Percentiles rank a stretch among this genome's conserved stretches.
phyloP scores from a whole-genome alignment of 352 stramenopile genomes.

The Phytophthora nicotianae region DNA sequence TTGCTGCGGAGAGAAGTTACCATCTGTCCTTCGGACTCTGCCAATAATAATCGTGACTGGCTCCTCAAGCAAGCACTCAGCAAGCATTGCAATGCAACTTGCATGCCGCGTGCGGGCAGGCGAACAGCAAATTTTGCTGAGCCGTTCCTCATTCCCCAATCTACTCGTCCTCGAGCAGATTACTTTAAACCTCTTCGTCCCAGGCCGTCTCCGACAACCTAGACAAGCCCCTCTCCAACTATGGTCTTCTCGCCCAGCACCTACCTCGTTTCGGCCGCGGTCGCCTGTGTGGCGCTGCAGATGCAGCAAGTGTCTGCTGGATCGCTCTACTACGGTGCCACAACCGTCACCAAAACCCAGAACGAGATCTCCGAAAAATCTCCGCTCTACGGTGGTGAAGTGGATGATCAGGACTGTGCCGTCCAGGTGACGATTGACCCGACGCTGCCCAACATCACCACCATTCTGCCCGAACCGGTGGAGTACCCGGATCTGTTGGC shows the following conservation, averaged over 20 bases:
- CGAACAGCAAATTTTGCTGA: conserved; percentile 16
- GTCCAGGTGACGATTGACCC: conserved; percentile 27
- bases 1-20: conserved; percentile 6
- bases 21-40: conserved; percentile 11
- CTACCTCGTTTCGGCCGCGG: conserved; percentile 25
- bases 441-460: conserved; percentile 28
- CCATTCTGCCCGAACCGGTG: conserved; percentile 25
- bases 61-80: conserved; percentile 1
- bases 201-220: conserved; percentile 9
- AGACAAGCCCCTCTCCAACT: conserved; percentile 5
- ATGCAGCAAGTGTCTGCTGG: conserved; percentile 19
- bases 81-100: conserved; percentile 1
- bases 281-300: conserved; percentile 17
- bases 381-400: conserved; percentile 15
- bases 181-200: conserved; percentile 17
- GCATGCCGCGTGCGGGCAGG: conserved; percentile 8
- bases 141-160: conserved; percentile 30
- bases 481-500: conserved; percentile 26
- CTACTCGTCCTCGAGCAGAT: conserved; percentile 29
- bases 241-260: conserved; percentile 33
- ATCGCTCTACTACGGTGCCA: conserved; percentile 26
- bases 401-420: conserved; percentile 24
- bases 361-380: conserved; percentile 23
- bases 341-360: conserved; percentile 15
- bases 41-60: conserved; percentile 1